Conservation (phyloP, 768 basidiomycete species). For the Naganishia kalamii region DNA sequence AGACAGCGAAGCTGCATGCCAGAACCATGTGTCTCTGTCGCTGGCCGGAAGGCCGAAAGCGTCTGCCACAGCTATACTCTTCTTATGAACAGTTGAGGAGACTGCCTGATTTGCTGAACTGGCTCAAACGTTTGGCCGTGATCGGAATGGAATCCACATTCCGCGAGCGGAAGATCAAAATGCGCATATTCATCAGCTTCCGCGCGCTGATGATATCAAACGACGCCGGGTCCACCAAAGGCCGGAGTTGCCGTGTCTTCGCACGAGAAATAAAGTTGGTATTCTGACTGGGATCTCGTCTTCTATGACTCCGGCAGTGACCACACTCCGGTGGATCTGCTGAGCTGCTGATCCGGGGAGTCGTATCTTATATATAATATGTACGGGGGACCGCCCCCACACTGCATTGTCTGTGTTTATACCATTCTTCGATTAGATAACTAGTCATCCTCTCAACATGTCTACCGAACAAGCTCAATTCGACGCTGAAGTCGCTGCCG, state of each 20-base stretch:
- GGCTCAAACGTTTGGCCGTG: too few species aligned
- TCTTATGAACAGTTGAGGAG: too few species aligned
- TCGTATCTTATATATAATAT: background rate
- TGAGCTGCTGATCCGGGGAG: background rate
- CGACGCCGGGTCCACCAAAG: background rate
- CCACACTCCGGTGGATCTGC: background rate
- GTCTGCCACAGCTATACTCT: too few species aligned
- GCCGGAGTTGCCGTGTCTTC: slow-evolving; percentile 17
- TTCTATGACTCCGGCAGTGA: slow-evolving; percentile 4
- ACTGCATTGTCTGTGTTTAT: background rate
- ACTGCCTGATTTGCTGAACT: too few species aligned
- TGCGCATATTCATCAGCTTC: too few species aligned
- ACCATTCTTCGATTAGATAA: background rate
- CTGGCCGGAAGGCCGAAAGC: too few species aligned
- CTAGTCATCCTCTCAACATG: slow-evolving; percentile 21
- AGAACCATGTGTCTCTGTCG: too few species aligned
- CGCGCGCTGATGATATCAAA: slow-evolving; percentile 9
- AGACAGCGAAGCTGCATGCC: too few species aligned
- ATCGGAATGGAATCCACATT: background rate
- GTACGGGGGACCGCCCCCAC: background rate
- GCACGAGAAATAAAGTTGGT: background rate
- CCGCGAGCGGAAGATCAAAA: background rate
- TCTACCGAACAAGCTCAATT: slow-evolving; percentile 55
- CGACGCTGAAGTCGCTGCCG: slow-evolving; percentile 70
- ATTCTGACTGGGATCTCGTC: background rate